These are phyloP conservation scores for Calonectria pauciramosa DNA, from an alignment of 2,329 filamentous ascomycete genomes.

Conservation along the genomic window DNA sequence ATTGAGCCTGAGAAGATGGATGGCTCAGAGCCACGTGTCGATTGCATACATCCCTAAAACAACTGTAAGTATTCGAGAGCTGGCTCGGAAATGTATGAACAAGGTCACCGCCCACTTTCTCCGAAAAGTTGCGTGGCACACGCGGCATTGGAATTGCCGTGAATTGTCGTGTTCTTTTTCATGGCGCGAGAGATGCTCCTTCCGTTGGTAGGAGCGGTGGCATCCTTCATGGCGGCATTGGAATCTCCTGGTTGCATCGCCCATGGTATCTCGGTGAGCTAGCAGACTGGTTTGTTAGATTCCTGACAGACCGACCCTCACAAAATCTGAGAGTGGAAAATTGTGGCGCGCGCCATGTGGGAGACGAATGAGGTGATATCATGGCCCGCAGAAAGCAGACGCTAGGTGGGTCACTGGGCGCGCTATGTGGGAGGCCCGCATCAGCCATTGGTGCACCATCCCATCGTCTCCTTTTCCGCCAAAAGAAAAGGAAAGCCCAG, in stretches of 20 bases:
- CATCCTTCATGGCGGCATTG: not conserved
- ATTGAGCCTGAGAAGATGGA: not conserved
- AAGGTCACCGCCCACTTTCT: not conserved
- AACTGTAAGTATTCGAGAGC: not conserved
- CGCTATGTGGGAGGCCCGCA: not conserved
- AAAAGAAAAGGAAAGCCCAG: not conserved
- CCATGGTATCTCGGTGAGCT: not conserved
- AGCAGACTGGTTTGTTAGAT: not conserved
- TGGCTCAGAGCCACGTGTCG: not conserved
- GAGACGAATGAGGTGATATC: not conserved
- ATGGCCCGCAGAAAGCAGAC: not conserved
- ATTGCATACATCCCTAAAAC: not conserved
- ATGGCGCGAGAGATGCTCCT: not conserved
- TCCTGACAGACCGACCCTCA: not conserved
- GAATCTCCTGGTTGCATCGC: not conserved
- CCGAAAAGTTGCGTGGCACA: not conserved
- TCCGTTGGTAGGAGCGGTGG: not conserved
- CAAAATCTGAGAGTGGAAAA: not conserved
- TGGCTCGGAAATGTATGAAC: too few relatives aligned
- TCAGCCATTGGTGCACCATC: too few relatives aligned
- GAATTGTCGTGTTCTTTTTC: not conserved
- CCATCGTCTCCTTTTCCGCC: not conserved
- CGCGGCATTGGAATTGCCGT: not conserved
- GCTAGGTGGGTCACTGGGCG: not conserved
- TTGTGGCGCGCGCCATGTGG: not conserved